Evolutionary conservation across 768 basidiomycete species (phyloP), one percentile per base, ranked within the genome.

Genomic region (Xanthoconium purpureum): DNA sequence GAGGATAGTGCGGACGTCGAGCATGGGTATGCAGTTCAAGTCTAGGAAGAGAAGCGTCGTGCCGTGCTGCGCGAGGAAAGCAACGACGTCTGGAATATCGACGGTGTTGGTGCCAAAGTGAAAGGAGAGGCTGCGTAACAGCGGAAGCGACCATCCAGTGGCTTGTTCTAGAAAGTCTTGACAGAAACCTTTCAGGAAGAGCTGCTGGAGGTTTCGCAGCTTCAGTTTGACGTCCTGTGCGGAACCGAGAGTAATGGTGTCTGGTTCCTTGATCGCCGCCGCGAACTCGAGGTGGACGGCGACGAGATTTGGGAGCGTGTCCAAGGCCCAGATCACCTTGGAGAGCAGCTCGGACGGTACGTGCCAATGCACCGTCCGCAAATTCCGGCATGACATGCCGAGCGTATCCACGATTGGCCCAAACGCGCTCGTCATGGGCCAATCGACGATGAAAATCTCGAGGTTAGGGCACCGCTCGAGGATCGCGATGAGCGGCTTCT

Each of bases 311-410:
- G 83, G 83, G 6, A 91, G 78, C 1, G 81, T 78, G 52, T 83
- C 80, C 3, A 91, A 74, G 6, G 87, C 83, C 85, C 85, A 87
- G 43, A 90, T 89, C 6, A 88, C 78, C 63, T 86, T 87, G 13
- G 84, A 74, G 3, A 88, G 70, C 0, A 80, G 75, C 18, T 80
- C 76, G 0, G 76, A 75, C 0, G 84, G 81, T 10, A 89, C 73
- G 52, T 78, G 80, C 76, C 85, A 82, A 49, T 84, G 80, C 0
- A 85, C 77, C 0, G 86, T 85, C 11, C 81, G 83, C 18, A 91
- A 71, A 44, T 77, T 78, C 15, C 70, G 71, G 15, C 81, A 76
- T 54, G 73, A 81, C 2, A 73, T 78, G 48, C 79, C 78, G 1
- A 91, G 75, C 0, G 88, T 78, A 62, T 89, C 82, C 0, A 79